phyloP scores from a whole-genome alignment of 225 moss, liverwort and hornwort genomes.

The Thuidium tamariscinum region DNA sequence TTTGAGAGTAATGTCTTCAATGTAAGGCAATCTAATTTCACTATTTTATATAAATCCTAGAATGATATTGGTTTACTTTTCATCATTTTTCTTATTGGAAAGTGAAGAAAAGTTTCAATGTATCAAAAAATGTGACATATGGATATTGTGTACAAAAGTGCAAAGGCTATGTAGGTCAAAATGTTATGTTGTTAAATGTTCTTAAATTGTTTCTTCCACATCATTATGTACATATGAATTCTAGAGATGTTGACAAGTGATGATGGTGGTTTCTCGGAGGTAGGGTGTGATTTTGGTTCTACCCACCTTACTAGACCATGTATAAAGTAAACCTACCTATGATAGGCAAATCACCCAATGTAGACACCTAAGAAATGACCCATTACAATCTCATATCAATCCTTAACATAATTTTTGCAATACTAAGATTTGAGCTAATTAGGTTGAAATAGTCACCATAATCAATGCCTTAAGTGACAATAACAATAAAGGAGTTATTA shows the following conservation, averaged over 20 bases:
- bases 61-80: not conserved
- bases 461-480: too few relatives aligned
- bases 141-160: accelerated
- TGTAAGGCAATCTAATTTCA: too few relatives aligned
- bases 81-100: not conserved
- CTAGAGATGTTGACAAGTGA: not conserved
- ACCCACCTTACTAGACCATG: not conserved
- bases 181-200: not conserved
- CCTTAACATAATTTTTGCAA: too few relatives aligned
- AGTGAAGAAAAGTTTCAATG: not conserved
- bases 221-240: not conserved
- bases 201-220: accelerated
- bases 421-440: too few relatives aligned
- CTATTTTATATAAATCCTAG: not conserved
- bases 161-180: not conserved
- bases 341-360: too few relatives aligned
- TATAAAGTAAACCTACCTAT: too few relatives aligned
- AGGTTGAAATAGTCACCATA: too few relatives aligned
- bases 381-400: too few relatives aligned
- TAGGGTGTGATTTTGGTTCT: accelerated
- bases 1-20: too few relatives aligned
- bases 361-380: too few relatives aligned
- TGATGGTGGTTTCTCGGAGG: accelerated
- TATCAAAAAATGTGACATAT: not conserved
- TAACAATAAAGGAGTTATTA: too few relatives aligned